Evolutionary conservation across 345 rosid species (phyloP), one percentile per base, ranked within the genome.

Genomic region (Orychophragmus violaceus): DNA sequence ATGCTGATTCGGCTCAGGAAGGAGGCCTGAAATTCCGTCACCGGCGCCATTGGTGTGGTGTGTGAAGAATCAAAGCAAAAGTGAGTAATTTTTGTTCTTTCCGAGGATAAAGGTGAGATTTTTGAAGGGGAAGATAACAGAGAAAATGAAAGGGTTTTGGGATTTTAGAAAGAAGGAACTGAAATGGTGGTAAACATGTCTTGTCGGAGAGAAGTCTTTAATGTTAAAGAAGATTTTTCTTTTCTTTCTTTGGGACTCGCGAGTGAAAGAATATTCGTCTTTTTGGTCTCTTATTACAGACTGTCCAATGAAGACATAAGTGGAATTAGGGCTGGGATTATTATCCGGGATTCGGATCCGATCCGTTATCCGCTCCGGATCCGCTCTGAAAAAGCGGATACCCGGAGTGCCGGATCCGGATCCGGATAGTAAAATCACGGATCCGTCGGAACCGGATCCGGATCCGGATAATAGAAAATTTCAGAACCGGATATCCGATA

Each of bases 1-100:
- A 83, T 84, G 74, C 96, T 94, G 80, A 90, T 77, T 51, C 96
- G 82, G n/a, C 91, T 87, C 12, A 91, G 88, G 76, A 91, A 94
- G 4, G 96, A 90, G 18, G 80, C 79, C 17, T 81, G 97, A 73
- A 54, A 64, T 10, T 90, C 96, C 23, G 86, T 88, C 19, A 87
- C 84, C 29, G 83, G 91, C 83, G 88, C 81, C 67, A 69, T 68
- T 22, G 12, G 37, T 36, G 36, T 0, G 14, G 24, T 3, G 64
- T 3, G 58, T 63, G 58, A 29, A 1, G 59, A 61, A 45, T 42
- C 16, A 12, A 57, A 50, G 35, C n/a, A 18, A n/a, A 32, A 37
- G 44, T 39, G 32, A 53, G 27, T 39, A 13, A 7, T 11, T 1
- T 45, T n/a, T 48, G 23, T 6, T 51, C n/a, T 27, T 60, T 18